phyloP scores from a whole-genome alignment of 2,329 filamentous ascomycete species.

The Colletotrichum agaves region DNA sequence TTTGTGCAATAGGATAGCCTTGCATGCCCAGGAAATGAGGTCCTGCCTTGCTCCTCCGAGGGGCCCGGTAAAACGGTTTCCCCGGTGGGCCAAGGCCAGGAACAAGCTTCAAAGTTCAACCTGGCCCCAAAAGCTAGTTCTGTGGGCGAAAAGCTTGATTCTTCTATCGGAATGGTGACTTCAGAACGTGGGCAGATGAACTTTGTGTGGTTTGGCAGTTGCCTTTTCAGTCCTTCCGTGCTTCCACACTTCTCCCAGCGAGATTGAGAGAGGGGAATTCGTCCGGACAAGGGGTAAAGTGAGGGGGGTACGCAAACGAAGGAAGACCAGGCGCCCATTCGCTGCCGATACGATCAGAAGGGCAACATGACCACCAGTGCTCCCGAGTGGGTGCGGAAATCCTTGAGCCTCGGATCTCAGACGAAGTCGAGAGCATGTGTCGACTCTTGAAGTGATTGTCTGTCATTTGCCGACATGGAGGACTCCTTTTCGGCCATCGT shows the following conservation, averaged over 20 bases:
- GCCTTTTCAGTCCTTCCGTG: background rate
- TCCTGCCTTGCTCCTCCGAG: background rate
- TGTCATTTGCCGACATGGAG: background rate
- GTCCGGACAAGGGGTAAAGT: background rate
- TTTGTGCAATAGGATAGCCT: background rate
- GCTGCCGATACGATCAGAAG: background rate
- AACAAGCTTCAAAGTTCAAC: background rate
- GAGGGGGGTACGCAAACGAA: background rate
- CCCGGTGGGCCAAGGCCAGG: background rate
- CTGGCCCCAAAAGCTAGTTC: slow-evolving; percentile 4
- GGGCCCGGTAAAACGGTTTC: background rate
- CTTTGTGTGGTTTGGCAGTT: background rate
- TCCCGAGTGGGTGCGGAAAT: slow-evolving; percentile 7
- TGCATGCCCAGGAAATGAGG: background rate
- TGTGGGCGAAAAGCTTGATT: background rate
- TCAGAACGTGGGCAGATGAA: background rate
- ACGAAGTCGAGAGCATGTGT: slow-evolving; percentile 9
- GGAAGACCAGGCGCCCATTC: background rate
- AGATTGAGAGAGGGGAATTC: background rate
- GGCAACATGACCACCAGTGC: background rate
- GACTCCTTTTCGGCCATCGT: background rate
- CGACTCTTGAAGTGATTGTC: background rate
- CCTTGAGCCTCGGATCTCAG: slow-evolving; percentile 2
- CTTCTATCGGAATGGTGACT: background rate
- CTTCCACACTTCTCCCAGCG: background rate